These are phyloP conservation scores for Luzula sylvatica DNA, from an alignment of 176 grass and related monocot species.

Conservation along the genomic window DNA sequence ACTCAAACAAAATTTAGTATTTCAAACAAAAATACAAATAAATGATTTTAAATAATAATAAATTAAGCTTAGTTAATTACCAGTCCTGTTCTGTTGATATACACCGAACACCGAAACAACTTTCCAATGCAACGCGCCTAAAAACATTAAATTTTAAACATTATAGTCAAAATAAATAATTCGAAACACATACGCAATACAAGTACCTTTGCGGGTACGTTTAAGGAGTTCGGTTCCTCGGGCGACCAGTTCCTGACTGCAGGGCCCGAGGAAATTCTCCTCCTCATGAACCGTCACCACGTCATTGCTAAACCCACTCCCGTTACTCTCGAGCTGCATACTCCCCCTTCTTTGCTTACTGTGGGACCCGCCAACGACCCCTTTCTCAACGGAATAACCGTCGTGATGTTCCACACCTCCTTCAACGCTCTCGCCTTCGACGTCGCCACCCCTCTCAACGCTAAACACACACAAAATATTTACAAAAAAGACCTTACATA, in stretches of 20 bases:
- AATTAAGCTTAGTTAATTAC: constrained; percentile 24
- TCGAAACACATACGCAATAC: no score
- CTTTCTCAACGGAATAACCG: constrained; percentile 95
- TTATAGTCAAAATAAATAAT: neutral
- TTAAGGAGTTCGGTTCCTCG: constrained; percentile 91
- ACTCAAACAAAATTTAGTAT: no score
- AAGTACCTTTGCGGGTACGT: constrained; percentile 93
- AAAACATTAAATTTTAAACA: neutral
- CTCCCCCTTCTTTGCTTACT: constrained; percentile 23
- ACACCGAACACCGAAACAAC: constrained; percentile 57
- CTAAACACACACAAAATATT: neutral
- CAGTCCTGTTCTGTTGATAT: constrained; percentile 63
- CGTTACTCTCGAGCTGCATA: constrained; percentile 55
- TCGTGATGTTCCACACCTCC: constrained; percentile 73
- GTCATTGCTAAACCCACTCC: constrained; percentile 54
- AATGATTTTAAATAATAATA: no score
- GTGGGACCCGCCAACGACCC: constrained; percentile 17
- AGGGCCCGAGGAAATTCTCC: constrained; percentile 72
- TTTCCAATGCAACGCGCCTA: constrained; percentile 91
- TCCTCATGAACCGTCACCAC: constrained; percentile 30
- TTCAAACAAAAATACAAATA: no score
- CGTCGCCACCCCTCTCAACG: constrained; percentile 62
- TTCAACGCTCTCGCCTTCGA: constrained; percentile 65
- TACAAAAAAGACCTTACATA: no score
- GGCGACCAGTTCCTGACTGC: constrained; percentile 77